Evolutionary conservation across 306 rosid species (phyloP).

Genomic region (Glycine tomentella): DNA sequence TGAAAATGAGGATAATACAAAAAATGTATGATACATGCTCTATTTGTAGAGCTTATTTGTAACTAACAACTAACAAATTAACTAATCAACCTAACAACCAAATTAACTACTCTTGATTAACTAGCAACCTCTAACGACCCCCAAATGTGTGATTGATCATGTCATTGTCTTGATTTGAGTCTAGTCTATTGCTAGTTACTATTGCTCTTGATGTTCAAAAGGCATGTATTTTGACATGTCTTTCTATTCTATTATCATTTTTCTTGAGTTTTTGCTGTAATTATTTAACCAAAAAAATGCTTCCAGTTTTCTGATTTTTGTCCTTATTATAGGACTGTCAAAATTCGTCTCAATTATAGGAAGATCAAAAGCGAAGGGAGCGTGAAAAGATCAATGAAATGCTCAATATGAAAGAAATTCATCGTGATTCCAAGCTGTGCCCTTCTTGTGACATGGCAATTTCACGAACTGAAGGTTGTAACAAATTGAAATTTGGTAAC

Average conservation of each 20-base stretch:
- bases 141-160: background rate
- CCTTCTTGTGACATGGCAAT: conserved; percentile 90
- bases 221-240: background rate
- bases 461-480: conserved; percentile 84
- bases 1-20: background rate
- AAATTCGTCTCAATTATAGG: conserved; percentile 64
- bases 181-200: conserved; percentile 15
- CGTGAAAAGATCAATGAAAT: conserved; percentile 80
- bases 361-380: conserved; percentile 65
- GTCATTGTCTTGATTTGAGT: conserved; percentile 4
- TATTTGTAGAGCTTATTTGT: background rate
- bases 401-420: conserved; percentile 78
- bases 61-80: background rate
- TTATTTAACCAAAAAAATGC: conserved; percentile 18
- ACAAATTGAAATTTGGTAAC: conserved; percentile 86
- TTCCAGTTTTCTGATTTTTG: conserved; percentile 26
- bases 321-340: conserved; percentile 76
- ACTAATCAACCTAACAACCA: too few relatives aligned
- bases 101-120: too few relatives aligned
- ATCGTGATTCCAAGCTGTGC: conserved; percentile 82
- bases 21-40: background rate
- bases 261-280: background rate
- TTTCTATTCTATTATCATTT: background rate
- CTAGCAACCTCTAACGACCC: background rate
- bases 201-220: background rate